phyloP scores from a whole-genome alignment of 331 rosid species.

The Saraca asoca region DNA sequence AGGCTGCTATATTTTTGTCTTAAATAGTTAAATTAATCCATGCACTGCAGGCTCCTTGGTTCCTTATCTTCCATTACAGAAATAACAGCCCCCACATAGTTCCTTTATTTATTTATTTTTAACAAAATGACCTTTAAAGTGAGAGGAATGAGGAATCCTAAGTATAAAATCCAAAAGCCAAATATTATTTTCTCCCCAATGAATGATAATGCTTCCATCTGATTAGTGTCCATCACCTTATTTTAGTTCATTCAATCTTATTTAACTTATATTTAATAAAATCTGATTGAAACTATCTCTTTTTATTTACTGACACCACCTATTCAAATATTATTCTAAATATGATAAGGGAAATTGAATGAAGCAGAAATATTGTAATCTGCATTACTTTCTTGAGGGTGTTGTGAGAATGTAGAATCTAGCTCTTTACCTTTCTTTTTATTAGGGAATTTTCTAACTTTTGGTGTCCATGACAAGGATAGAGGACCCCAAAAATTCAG shows the following conservation, averaged over 20 bases:
- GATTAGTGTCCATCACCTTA: too few species aligned
- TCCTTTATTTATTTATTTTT: constrained; percentile 32
- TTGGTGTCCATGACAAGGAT: constrained; percentile 53
- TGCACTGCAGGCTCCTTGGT: constrained; percentile 21
- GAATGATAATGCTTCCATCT: constrained; percentile 37
- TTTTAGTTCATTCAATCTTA: too few species aligned
- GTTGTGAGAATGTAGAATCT: constrained; percentile 41
- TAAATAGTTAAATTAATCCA: constrained; percentile 16
- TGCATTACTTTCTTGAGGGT: constrained; percentile 25
- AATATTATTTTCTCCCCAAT: constrained; percentile 51
- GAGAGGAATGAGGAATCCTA: constrained; percentile 67
- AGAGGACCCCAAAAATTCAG: constrained; percentile 37
- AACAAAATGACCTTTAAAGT: constrained; percentile 52
- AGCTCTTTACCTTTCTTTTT: constrained; percentile 47
- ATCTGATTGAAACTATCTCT: too few species aligned
- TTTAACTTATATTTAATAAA: too few species aligned
- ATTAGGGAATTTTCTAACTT: constrained; percentile 50
- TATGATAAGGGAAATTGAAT: too few species aligned
- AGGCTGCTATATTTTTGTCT: constrained; percentile 40
- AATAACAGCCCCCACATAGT: constrained; percentile 33
- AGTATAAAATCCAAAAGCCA: constrained; percentile 64
- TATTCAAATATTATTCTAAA: too few species aligned
- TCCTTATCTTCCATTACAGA: constrained; percentile 37
- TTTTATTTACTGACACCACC: too few species aligned
- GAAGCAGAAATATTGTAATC: too few species aligned